phyloP scores from a whole-genome alignment of 148 eudicot genomes.

The Cornus kousa region DNA sequence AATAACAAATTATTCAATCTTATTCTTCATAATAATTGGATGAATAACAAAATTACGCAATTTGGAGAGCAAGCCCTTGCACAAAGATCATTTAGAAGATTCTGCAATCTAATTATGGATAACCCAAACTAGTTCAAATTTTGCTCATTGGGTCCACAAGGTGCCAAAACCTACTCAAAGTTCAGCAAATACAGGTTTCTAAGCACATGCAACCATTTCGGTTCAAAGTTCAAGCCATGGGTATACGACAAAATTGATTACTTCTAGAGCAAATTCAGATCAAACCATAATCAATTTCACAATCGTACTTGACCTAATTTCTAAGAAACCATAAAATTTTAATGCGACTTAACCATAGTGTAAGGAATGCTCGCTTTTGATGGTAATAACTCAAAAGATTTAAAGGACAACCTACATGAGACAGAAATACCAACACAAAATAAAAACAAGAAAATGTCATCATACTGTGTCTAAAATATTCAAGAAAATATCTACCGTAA shows the following conservation, averaged over 20 bases:
- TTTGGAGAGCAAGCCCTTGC: neutral
- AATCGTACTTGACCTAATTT: neutral
- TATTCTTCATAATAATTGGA: neutral
- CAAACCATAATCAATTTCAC: neutral
- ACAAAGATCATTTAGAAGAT: neutral
- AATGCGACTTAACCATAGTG: neutral
- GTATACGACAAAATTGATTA: neutral
- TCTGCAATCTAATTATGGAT: neutral
- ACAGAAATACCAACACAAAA: neutral
- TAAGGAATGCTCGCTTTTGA: neutral
- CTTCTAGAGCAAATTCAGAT: neutral
- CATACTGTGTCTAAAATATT: neutral
- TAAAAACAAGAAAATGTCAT: neutral
- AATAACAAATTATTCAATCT: too few species aligned
- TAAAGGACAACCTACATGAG: neutral
- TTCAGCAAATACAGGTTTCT: neutral
- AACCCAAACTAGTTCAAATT: neutral
- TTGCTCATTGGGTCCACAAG: neutral
- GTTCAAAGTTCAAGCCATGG: neutral
- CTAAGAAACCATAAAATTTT: neutral
- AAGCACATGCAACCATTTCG: neutral
- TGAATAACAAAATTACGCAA: neutral
- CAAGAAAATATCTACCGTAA: neutral
- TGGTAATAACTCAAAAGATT: neutral
- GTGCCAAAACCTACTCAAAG: neutral